A percentile compares a stretch with the other conserved stretches of the same genome.
These are phyloP conservation scores for Basidiobolus meristosporus DNA, from an alignment of 371 early-diverging fungal species.

Conservation along the genomic window DNA sequence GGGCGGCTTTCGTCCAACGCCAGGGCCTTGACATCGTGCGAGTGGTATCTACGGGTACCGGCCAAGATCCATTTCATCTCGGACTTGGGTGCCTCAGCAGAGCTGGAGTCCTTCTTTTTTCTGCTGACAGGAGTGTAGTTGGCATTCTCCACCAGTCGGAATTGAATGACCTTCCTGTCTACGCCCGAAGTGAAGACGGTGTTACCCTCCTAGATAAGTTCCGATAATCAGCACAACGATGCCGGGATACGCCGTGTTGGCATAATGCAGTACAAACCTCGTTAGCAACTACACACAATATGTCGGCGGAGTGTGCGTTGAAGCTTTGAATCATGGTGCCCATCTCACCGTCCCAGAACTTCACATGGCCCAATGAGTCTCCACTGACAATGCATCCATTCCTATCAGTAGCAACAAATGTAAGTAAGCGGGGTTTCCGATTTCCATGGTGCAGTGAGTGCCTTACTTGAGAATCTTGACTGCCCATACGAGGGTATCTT, in stretches of 20 bases:
- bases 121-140: constrained; percentile 5
- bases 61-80: constrained; percentile 47
- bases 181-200: constrained; percentile 74
- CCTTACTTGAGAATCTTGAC: constrained; percentile 22
- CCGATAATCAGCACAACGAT: background rate
- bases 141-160: constrained; percentile 21
- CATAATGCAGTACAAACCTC: constrained; percentile 6
- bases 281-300: constrained; percentile 58
- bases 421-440: no score
- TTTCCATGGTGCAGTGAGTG: background rate
- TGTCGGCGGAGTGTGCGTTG: constrained; percentile 67
- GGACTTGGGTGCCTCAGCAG: constrained; percentile 4
- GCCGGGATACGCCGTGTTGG: no score
- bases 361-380: constrained; percentile 74
- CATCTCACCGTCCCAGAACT: constrained; percentile 63
- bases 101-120: constrained; percentile 12
- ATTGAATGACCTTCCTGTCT: constrained; percentile 69
- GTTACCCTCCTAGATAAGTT: constrained; percentile 20
- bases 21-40: constrained; percentile 79
- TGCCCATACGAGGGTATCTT: constrained; percentile 41
- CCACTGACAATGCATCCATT: constrained; percentile 68
- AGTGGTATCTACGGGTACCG: constrained; percentile 67
- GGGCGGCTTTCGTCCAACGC: constrained; percentile 39
- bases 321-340: constrained; percentile 49
- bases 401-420: constrained; percentile 9